These are phyloP conservation scores for Malus sylvestris DNA, from an alignment of 306 rosid species.

Conservation along the genomic window DNA sequence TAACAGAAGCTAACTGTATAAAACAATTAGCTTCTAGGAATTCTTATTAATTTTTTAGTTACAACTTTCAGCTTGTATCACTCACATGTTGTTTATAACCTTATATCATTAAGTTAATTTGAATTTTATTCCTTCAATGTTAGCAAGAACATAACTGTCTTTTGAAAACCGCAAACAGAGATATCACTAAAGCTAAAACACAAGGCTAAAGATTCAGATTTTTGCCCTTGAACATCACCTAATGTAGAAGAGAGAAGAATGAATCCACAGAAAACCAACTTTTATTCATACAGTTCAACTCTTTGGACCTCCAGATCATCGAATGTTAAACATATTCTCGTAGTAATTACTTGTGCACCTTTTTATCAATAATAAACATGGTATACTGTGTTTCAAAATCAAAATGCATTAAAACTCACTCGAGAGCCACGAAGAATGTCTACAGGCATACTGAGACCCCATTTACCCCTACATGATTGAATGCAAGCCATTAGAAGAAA, in stretches of 20 bases:
- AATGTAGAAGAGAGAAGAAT: background rate
- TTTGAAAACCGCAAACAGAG: background rate
- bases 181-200: background rate
- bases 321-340: background rate
- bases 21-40: background rate
- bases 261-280: background rate
- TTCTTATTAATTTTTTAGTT: background rate
- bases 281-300: background rate
- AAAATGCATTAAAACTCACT: slow-evolving; percentile 42
- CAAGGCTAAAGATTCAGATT: background rate
- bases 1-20: background rate
- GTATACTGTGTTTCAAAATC: background rate
- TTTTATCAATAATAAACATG: background rate
- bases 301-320: background rate
- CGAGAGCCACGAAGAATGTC: slow-evolving; percentile 89
- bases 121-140: background rate
- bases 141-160: background rate
- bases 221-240: background rate
- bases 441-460: slow-evolving; percentile 85
- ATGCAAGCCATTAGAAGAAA: slow-evolving; percentile 89
- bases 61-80: background rate
- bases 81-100: background rate
- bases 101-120: background rate
- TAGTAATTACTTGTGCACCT: background rate
- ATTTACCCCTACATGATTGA: slow-evolving; percentile 52